phyloP scores from a whole-genome alignment of 2,329 filamentous ascomycete genomes.

The Colletotrichum simmondsii region DNA sequence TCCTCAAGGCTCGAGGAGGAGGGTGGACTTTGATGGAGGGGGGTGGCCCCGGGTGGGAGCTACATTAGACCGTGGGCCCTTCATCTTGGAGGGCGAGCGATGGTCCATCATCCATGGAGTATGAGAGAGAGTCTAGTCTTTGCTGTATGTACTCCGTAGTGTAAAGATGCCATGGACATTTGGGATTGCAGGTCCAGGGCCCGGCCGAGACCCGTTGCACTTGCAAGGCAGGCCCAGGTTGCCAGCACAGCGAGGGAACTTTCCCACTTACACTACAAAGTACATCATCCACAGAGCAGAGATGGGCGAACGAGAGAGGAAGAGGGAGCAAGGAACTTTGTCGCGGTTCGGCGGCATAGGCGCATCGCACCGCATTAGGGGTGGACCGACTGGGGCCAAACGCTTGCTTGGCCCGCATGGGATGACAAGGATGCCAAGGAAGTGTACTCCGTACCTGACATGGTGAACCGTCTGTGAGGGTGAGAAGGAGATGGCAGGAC shows the following conservation, averaged over 20 bases:
- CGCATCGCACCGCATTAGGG: constrained; percentile 23
- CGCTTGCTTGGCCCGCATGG: constrained; percentile 29
- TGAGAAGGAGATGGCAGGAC: background rate
- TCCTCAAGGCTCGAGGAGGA: constrained; percentile 10
- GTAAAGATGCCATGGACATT: constrained; percentile 11
- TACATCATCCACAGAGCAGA: background rate
- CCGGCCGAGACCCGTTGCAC: constrained; percentile 22
- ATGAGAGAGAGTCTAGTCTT: background rate
- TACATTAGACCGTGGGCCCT: constrained; percentile 28
- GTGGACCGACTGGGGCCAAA: constrained; percentile 27
- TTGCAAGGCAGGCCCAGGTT: background rate
- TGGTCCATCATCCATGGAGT: background rate
- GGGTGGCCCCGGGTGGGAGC: background rate
- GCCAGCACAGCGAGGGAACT: background rate
- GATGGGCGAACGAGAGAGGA: background rate
- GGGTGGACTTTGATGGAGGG: background rate
- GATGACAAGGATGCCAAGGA: constrained; percentile 8
- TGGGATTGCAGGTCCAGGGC: constrained; percentile 26
- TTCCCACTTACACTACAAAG: no score
- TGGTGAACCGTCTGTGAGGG: background rate
- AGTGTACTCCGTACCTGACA: background rate
- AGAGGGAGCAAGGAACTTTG: background rate
- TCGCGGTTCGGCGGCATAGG: constrained; percentile 7
- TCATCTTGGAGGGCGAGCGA: constrained; percentile 21
- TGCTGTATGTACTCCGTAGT: no score